These are phyloP conservation scores for Plectosphaerella cucumerina DNA, from an alignment of 2,329 filamentous ascomycete genomes.

Conservation along the genomic window DNA sequence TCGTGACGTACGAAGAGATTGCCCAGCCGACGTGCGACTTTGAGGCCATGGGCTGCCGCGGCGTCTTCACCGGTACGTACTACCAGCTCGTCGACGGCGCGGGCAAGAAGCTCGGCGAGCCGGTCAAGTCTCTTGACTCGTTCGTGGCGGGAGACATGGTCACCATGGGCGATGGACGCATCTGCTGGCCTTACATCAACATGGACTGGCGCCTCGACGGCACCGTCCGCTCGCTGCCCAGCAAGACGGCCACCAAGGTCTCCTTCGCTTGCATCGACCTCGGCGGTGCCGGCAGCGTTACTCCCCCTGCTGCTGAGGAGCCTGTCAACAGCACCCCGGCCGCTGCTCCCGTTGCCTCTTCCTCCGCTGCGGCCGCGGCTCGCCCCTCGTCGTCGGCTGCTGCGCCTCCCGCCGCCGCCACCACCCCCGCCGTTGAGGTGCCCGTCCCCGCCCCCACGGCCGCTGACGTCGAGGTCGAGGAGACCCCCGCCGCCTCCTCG, in stretches of 20 bases:
- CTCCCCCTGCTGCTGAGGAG: conserved; percentile 26
- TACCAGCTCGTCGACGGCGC: conserved; percentile 52
- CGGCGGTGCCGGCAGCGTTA: conserved; percentile 32
- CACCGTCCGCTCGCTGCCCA: conserved; percentile 15
- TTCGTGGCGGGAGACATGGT: conserved; percentile 61
- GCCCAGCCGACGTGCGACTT: conserved; percentile 49
- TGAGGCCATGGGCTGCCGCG: conserved; percentile 55
- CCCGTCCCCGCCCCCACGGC: neutral
- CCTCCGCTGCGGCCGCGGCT: neutral
- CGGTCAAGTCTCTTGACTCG: conserved; percentile 46
- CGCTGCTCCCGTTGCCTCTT: conserved; percentile 12
- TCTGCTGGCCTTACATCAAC: conserved; percentile 59
- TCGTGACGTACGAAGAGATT: conserved; percentile 60
- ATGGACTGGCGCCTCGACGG: conserved; percentile 46
- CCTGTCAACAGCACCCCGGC: conserved; percentile 8
- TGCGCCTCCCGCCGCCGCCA: neutral
- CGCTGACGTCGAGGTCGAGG: neutral
- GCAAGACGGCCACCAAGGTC: conserved; percentile 33
- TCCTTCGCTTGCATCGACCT: conserved; percentile 45
- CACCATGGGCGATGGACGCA: conserved; percentile 50
- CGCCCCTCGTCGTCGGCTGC: neutral
- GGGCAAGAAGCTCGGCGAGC: conserved; percentile 47
- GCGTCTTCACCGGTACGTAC: conserved; percentile 53
- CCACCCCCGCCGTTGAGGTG: neutral
- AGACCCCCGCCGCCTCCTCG: neutral